Base-by-base conservation (phyloP, 2,329 filamentous ascomycete genomes). In the Aspergillaceae sp. region DNA sequence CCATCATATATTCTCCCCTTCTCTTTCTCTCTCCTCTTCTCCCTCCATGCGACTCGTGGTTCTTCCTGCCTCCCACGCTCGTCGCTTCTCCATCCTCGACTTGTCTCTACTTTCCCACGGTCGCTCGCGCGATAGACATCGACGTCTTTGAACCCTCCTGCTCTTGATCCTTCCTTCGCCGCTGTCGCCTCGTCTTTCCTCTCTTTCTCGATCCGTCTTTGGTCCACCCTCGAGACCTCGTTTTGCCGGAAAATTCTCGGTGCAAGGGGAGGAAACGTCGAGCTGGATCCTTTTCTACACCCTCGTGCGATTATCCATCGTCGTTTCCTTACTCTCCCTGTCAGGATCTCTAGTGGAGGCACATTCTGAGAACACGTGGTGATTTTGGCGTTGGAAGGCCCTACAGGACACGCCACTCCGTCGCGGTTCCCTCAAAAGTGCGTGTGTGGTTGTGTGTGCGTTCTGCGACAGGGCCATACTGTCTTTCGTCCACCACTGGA, bases 91-190 rank as follows among this genome's bases (percentile, higher is more conserved):
- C 45, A 48, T 49, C 40, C 45, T 48, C 47, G 46, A 48, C 55
- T 49, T 48, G 47, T 55, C 49, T 45, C 46, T 59, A 47, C 49
- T 46, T 45, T 49, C 49, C 44, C 51, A 53, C 53, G 52, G 53
- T 58, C 56, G 56, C 54, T 56, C 53, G 55, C 56, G 53, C 48
- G 50, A 52, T 49, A 41, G 46, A 54, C 48, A 41, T 47, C 44
- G 41, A 53, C 50, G 48, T 42, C 45, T 49, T 43, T 52, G 47
- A 48, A 29, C 7, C 19, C 34, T 42, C 40, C 26, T 47, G 36
- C 19, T 8, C 19, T 38, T 33, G 29, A 29, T 32, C 41, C 11
- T 35, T 36, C 33, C 40, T 41, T 40, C 43, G 19, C 40, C 37
- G 37, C 40, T 38, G 6, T 26, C 27, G 27, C 40, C 9, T 41